Evolutionary conservation across 2,329 filamentous ascomycete species (phyloP), one percentile per base, ranked within the genome.

Genomic region (Lasiodiplodia gonubiensis): DNA sequence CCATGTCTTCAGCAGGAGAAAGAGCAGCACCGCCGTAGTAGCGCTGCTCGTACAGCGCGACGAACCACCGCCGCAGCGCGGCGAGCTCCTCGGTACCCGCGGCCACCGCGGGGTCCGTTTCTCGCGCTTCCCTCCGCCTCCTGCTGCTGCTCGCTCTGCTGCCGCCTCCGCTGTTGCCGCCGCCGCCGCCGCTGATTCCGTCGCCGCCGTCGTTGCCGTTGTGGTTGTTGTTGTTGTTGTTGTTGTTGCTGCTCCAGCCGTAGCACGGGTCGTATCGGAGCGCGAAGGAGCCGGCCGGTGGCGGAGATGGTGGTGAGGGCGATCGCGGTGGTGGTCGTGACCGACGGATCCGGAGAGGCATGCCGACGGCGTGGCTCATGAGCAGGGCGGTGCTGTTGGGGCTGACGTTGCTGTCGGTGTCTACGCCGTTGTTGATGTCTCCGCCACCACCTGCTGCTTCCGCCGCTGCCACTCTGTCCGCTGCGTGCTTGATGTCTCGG

Each of bases 401-500:
- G 30, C 30, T 33, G 30, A n/a, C n/a, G 16, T 42, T 42, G 37
- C 7, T 21, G 42, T 21, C 4, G 2, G 2, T 0, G 42, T 21
- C n/a, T 2, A 3, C 10, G 18, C 2, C n/a, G 39, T 18, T 42
- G 39, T 18, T 42, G 39, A 18, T 33, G 30, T 33, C 30, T 33
- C 39, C 16, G 18, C 39, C 39, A 42, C 67, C 21, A 21, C 18
- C 63, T 61, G 59, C 35, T 35, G 69, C 77, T 60, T 35, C 67
- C 54, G 27, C 74, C 71, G 3, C 70, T 64, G 7, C 25, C 18
- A 18, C 25, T 1, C 74, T 76, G 66, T 16, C 80, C 69, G 53
- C 81, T 75, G 4, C 73, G n/a, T 46, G 75, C 25, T 72, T 73
- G 18, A 76, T 75, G 10, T 79, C 80, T 52, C 78, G 77, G 51